Evolutionary conservation across 495 filamentous ascomycete species (phyloP), one percentile per base, ranked within the genome.

Genomic region (Neurospora sp.): DNA sequence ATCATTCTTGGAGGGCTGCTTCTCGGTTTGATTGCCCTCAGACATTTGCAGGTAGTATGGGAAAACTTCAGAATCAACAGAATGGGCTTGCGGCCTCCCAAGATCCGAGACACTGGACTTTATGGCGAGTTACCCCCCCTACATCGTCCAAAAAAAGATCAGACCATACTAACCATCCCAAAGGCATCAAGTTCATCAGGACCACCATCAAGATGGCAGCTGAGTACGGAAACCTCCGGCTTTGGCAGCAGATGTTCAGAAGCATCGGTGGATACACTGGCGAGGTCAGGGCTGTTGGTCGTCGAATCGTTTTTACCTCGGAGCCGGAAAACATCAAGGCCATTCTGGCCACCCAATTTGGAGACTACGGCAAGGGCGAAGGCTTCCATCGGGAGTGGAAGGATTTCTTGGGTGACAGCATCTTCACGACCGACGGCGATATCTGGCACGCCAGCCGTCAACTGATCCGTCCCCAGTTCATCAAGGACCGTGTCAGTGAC

Each of bases 271-370:
- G 70, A 71, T 79, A 76, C 71, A 97, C 94, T 0, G 82, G 86
- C 41, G 93, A 97, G 78, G 74, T 82, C 31, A 81, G 83, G 14
- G 53, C 91, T 10, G 80, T 87, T 5, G 82, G 89, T 48, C 84
- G 85, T 37, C 89, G 90, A 8, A 75, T 88, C 22, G 78, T 93
- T 68, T 81, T 93, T 71, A 94, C 92, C 1, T 85, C 83, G 35
- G 91, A 94, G 59, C 93, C 92, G 0, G 90, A 94, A 77, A 97
- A 96, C 80, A 86, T 98, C 80, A 94, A 97, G 78, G 90, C 94
- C 1, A 82, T 97, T 8, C 85, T 97, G 3, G 92, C 93, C 0
- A 91, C 89, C 0, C 91, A 96, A 74, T 97, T 92, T 73, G 75
- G 78, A 27, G 89, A 93, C 79, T 92, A 89, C 76, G 91, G 92